These are phyloP conservation scores for Clonostachys chloroleuca DNA, from an alignment of 2,329 filamentous ascomycete genomes.

Conservation along the genomic window DNA sequence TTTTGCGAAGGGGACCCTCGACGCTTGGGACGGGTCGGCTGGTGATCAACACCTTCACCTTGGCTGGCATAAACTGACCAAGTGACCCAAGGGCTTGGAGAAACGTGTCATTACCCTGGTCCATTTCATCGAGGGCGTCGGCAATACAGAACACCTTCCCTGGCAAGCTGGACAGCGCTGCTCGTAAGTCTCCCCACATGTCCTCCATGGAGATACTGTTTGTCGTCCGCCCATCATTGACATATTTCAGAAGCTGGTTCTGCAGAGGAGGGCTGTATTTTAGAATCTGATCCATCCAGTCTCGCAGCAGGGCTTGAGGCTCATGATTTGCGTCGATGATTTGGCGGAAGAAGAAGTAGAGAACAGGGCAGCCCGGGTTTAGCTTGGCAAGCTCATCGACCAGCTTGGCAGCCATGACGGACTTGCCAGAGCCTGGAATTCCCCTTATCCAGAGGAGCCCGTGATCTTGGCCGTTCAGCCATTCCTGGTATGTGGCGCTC, in stretches of 20 bases:
- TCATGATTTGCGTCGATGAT: neutral
- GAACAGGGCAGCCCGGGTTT: neutral
- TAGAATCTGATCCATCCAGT: neutral
- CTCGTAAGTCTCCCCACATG: neutral
- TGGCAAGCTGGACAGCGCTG: neutral
- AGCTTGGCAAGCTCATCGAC: neutral
- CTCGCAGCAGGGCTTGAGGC: neutral
- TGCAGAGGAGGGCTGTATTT: neutral
- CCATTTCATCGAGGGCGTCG: neutral
- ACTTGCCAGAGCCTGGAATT: neutral
- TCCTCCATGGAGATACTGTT: too few relatives aligned
- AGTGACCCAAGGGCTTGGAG: neutral
- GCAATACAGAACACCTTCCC: neutral
- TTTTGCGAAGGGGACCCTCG: neutral
- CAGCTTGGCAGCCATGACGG: neutral
- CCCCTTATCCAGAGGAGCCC: constrained; percentile 1
- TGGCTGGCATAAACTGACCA: neutral
- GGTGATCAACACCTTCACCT: neutral
- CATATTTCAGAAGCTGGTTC: neutral
- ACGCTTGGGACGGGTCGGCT: neutral
- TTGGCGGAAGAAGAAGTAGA: neutral
- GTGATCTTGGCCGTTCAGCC: neutral
- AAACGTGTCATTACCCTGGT: neutral
- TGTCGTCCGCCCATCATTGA: neutral
- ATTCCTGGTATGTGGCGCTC: neutral